These are phyloP conservation scores for Aspergillus panamensis DNA, from an alignment of 495 filamentous ascomycete genomes.

Conservation along the genomic window DNA sequence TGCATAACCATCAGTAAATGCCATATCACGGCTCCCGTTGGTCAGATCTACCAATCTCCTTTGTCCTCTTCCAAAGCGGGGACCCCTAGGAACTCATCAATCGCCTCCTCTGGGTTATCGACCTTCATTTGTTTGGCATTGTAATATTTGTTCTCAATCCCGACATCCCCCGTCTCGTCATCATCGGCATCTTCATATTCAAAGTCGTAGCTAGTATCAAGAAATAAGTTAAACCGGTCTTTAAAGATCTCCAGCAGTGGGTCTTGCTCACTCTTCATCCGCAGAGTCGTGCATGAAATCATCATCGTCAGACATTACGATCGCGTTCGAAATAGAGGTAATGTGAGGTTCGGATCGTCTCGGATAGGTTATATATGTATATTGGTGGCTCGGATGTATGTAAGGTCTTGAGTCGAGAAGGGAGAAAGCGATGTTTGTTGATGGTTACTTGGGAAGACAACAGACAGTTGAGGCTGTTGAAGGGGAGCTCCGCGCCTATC, in stretches of 20 bases:
- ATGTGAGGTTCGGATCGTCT: neutral
- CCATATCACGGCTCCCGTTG: neutral
- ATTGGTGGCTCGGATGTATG: neutral
- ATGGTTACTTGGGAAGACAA: neutral
- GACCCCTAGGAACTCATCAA: conserved; percentile 86
- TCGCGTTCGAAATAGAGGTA: neutral
- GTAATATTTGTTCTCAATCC: conserved; percentile 99
- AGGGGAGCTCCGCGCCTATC: conserved; percentile 20
- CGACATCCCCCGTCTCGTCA: conserved; percentile 81
- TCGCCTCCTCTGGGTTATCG: conserved; percentile 79
- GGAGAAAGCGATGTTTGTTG: neutral
- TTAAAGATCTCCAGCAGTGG: neutral
- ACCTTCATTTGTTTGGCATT: conserved; percentile 97
- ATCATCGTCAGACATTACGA: conserved; percentile 87
- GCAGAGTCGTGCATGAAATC: conserved; percentile 99
- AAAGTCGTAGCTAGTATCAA: conserved; percentile 75
- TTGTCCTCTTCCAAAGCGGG: conserved; percentile 83
- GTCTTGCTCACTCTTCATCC: conserved; percentile 62
- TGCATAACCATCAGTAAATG: conserved; percentile 30
- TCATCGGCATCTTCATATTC: conserved; percentile 94
- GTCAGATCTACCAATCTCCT: conserved; percentile 70
- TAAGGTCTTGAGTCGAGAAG: neutral
- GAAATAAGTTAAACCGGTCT: conserved; percentile 16
- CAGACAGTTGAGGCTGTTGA: neutral
- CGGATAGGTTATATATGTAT: neutral